phyloP scores from a whole-genome alignment of 169 alveolate genomes.

The Cryptosporidium sp. region DNA sequence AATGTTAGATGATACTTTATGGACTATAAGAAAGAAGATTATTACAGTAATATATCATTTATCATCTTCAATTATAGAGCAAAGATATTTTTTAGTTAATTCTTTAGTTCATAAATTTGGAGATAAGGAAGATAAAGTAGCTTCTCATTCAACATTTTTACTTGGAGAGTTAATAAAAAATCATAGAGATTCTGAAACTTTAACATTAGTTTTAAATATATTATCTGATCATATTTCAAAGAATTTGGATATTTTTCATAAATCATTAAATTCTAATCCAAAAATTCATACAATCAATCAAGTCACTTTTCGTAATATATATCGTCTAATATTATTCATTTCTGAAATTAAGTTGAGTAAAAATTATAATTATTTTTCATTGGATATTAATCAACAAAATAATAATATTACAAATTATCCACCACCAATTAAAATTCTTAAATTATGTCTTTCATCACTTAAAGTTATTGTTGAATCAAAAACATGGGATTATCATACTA shows the following conservation, averaged over 20 bases:
- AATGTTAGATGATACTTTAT: conserved; percentile 45
- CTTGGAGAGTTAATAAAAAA: conserved; percentile 32
- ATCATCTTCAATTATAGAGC: conserved; percentile 19
- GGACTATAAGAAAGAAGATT: conserved; percentile 67
- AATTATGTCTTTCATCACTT: conserved; percentile 44
- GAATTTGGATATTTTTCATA: conserved; percentile 33
- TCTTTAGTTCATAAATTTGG: conserved; percentile 64
- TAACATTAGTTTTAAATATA: conserved; percentile 8
- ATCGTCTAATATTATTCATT: conserved; percentile 54
- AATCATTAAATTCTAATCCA: neutral
- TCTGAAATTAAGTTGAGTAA: conserved; percentile 61
- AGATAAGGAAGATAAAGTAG: conserved; percentile 59
- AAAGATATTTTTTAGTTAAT: conserved; percentile 24
- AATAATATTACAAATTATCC: conserved; percentile 4
- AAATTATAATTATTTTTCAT: conserved; percentile 37
- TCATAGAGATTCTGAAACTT: neutral
- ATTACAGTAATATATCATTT: conserved; percentile 28
- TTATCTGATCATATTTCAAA: conserved; percentile 62
- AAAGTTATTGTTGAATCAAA: conserved; percentile 56
- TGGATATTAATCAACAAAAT: neutral
- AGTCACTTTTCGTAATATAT: conserved; percentile 32
- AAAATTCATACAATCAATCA: neutral
- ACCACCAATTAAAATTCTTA: conserved; percentile 54
- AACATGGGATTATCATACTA: neutral
- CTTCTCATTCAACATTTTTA: conserved; percentile 55